phyloP scores from a whole-genome alignment of 345 rosid species.

The Heritiera fomes region DNA sequence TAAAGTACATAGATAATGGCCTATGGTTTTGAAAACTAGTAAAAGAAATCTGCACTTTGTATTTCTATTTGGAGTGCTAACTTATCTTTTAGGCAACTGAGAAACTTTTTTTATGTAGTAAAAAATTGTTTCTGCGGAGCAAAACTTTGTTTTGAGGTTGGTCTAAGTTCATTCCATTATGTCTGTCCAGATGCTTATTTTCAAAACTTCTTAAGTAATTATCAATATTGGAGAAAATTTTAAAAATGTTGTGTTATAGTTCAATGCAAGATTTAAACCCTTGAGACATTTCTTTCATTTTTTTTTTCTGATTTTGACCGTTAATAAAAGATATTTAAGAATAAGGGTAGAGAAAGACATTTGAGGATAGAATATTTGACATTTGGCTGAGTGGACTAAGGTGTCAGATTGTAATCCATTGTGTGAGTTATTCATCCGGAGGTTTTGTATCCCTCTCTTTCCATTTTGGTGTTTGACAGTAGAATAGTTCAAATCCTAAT shows the following conservation, averaged over 20 bases:
- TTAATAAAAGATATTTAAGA: too few species aligned
- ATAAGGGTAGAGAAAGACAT: not conserved
- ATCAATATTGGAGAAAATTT: too few species aligned
- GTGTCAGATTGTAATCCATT: not conserved
- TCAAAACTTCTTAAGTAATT: too few species aligned
- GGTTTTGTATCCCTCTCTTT: not conserved
- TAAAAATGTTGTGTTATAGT: not conserved
- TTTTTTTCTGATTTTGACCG: not conserved
- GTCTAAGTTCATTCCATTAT: not conserved
- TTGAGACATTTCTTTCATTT: not conserved
- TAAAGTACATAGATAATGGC: not conserved
- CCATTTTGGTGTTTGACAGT: not conserved
- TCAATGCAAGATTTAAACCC: not conserved
- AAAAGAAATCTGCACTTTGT: not conserved
- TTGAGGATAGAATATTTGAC: not conserved
- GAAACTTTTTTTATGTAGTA: not conserved
- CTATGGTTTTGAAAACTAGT: not conserved
- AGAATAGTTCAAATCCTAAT: not conserved
- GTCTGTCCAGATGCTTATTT: too few species aligned
- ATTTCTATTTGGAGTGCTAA: not conserved
- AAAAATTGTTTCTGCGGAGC: not conserved
- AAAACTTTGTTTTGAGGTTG: not conserved
- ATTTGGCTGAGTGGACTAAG: not conserved
- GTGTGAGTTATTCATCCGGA: not conserved
- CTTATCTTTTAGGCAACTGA: not conserved